Base-by-base conservation (phyloP, 139 green algal species). In the Desmodesmus armatus region DNA sequence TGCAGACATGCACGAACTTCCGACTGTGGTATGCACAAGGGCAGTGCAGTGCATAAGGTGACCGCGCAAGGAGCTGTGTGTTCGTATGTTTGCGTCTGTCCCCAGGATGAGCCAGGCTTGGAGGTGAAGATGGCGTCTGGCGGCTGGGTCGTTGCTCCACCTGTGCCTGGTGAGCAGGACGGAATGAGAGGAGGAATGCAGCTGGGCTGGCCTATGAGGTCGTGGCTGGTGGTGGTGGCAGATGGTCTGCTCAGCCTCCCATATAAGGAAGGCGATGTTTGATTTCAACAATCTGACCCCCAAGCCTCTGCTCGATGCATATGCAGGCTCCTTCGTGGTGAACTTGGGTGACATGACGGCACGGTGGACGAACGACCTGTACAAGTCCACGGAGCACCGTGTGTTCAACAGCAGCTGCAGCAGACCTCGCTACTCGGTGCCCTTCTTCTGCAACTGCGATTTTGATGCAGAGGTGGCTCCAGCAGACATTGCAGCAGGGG, bases 311-410 rank as follows among this genome's bases (percentile, higher is more conserved):
- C n/a, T n/a, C 13, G 13, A 55, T 55, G 23, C 25, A 7, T 21
- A 6, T 74, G 60, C 62, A 71, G 80, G 86, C 15, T 66, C 80
- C 19, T 67, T 88, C 1, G 37, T 90, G 39, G 86, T 90, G 9
- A 90, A 90, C 81, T 67, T 90, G n/a, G 86, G 86, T n/a, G 86
- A 90, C 75, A 55, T 90, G 86, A 85, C 82, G 25, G 62, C 49
- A 35, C 63, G 44, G 29, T 90, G 86, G 86, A 85, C 62, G 3
- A 81, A 81, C 17, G 81, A 55, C 31, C n/a, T 74, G 44, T 82
- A 84, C 51, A 78, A 47, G 47, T 85, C 47, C 66, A 90, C 86
- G 3, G 44, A 82, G 49, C 86, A 90, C 75, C 39, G 86, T 0
- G 86, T 90, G 65, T 82, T 88, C 27, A 85, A 78, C 65, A 67